These are phyloP conservation scores for Cryphonectria radicalis DNA, from an alignment of 2,329 filamentous ascomycete species.

Conservation along the genomic window DNA sequence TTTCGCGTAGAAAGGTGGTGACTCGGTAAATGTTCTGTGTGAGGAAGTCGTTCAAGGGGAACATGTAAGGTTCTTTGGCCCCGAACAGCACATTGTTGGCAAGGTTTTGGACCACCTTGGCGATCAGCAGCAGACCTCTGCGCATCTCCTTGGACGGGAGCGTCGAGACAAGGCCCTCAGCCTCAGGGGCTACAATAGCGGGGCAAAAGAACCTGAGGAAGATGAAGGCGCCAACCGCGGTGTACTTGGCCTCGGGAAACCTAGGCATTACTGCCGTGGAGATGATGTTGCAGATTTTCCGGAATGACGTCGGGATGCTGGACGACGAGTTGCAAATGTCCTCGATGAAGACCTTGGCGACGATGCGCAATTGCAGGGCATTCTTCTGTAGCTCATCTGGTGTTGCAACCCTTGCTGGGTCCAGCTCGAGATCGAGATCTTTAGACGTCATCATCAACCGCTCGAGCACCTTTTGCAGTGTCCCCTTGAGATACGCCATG, in stretches of 20 bases:
- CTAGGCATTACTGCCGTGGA: conserved; percentile 64
- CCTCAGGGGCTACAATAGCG: conserved; percentile 71
- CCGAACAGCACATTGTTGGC: conserved; percentile 75
- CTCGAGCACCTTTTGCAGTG: conserved; percentile 69
- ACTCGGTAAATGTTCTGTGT: conserved; percentile 71
- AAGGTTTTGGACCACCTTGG: conserved; percentile 72
- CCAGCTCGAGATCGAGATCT: conserved; percentile 69
- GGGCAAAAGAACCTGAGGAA: conserved; percentile 75
- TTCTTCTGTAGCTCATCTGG: conserved; percentile 69
- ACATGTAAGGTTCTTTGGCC: conserved; percentile 75
- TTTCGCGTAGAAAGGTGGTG: conserved; percentile 68
- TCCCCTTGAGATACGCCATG: conserved; percentile 63
- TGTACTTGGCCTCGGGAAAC: conserved; percentile 73
- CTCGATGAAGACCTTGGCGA: conserved; percentile 73
- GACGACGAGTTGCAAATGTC: conserved; percentile 68
- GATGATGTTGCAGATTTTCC: conserved; percentile 71
- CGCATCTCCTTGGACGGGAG: conserved; percentile 71
- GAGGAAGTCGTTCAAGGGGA: conserved; percentile 69
- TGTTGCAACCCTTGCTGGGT: conserved; percentile 64
- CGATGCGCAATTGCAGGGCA: conserved; percentile 66
- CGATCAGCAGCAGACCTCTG: conserved; percentile 68
- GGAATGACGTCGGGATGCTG: conserved; percentile 66
- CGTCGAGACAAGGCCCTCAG: conserved; percentile 65
- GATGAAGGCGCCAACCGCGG: conserved; percentile 72
- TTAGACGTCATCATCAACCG: conserved; percentile 68